Evolutionary conservation across 2,329 filamentous ascomycete species (phyloP), one percentile per base, ranked within the genome.

Genomic region (Aspergillus fructus): DNA sequence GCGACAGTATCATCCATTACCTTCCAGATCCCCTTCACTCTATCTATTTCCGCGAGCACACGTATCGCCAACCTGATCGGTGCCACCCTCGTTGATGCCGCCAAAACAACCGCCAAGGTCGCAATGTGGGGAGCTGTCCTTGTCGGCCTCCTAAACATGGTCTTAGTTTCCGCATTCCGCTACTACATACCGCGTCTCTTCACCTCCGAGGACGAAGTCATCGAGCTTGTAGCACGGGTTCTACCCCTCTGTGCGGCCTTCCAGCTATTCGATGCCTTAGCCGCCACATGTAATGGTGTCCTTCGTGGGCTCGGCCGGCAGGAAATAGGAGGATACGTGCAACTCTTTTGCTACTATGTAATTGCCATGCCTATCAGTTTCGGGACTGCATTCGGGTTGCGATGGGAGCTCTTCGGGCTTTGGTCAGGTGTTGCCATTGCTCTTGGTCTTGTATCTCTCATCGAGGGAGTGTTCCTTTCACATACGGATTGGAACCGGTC

Each of bases 1-100:
- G 84, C 88, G 21, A 94, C 89, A 0, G 80, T 96, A 46, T 86
- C 88, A 0, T 85, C 87, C 9, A 85, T 96, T 23, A 91, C 90
- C 0, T 97, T 92, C 78, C 91, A 96, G 73, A 87, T 97, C 49
- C 92, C 93, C 0, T 97, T 97, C 77, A 90, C 93, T 0, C 84
- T 97, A 59, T 90, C 89, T 33, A 93, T 97, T 57, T 93, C 93
- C 3, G 86, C 89, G 0, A 93, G 89, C 12, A 97, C 93, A 0
- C 87, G 93, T 1, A 86, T 97, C 13, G 93, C 93, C 17, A 97
- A 97, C 66, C 78, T 97, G 34, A 96, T 97, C 60, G 94, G 93
- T 8, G 93, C 93, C 0, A 89, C 88, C 1, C 81, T 97, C 11
- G 87, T 90, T 2, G 86, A 88, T 46, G 89, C 93, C 0, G 93